Percentiles rank a stretch among this genome's conserved stretches.
Evolutionary conservation across 2,329 filamentous ascomycete species (phyloP).

Genomic region (Westerdykella sp.): DNA sequence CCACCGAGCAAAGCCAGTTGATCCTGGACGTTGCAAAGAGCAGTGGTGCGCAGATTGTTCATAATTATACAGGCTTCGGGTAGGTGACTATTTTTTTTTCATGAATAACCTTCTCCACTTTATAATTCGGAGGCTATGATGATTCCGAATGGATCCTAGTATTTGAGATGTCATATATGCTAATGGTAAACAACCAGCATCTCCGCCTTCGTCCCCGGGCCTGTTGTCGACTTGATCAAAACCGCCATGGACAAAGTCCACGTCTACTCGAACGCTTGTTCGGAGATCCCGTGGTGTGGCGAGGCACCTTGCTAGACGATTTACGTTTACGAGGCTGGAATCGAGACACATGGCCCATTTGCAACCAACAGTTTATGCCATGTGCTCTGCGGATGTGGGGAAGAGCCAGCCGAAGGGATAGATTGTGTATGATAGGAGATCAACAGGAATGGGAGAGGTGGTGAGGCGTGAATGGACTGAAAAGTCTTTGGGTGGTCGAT

Average conservation of each 20-base stretch:
- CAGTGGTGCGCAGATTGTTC: constrained; percentile 7
- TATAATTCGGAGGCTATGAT: not conserved
- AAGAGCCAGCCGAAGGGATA: no score
- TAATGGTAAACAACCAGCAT: constrained; percentile 6
- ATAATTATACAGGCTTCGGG: constrained; percentile 10
- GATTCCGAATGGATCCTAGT: not conserved
- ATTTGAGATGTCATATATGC: not conserved
- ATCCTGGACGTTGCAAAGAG: constrained; percentile 9
- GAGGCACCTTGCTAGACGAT: constrained; percentile 16
- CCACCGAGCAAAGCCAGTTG: constrained; percentile 3
- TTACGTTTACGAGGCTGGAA: no score
- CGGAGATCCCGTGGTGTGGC: constrained; percentile 17
- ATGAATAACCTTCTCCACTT: not conserved
- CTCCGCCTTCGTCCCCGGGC: constrained; percentile 11
- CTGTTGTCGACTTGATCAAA: constrained; percentile 9
- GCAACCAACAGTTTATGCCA: no score
- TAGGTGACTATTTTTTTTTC: constrained; percentile 2
- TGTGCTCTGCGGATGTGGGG: no score
- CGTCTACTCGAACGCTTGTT: constrained; percentile 12
- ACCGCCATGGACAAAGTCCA: constrained; percentile 6
- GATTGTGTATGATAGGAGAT: no score
- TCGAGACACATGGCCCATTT: no score
- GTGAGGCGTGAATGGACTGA: no score
- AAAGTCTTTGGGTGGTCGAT: no score
- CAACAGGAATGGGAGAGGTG: no score